Conservation (phyloP, 495 filamentous ascomycete species). For the Neurospora sp. region DNA sequence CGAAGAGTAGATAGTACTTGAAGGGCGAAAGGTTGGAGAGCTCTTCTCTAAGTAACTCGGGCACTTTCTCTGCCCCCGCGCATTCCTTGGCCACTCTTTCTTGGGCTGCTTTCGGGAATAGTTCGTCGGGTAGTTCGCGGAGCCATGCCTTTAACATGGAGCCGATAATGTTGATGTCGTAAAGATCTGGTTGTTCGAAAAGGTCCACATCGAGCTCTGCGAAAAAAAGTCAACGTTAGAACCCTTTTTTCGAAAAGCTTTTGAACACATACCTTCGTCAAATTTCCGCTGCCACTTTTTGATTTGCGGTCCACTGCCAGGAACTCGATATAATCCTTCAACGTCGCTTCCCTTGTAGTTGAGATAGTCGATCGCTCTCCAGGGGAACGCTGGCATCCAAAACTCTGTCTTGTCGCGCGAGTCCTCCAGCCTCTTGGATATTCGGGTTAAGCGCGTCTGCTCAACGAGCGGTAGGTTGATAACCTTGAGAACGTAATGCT, state of each 20-base stretch:
- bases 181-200: conserved; percentile 70
- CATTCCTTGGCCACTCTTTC: conserved; percentile 64
- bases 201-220: conserved; percentile 75
- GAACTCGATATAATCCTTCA: conserved; percentile 81
- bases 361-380: conserved; percentile 86
- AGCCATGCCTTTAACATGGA: conserved; percentile 92
- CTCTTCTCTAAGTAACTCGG: conserved; percentile 75
- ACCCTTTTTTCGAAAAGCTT: neutral
- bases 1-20: conserved; percentile 93
- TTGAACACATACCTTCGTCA: conserved; percentile 53
- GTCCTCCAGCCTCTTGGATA: conserved; percentile 72
- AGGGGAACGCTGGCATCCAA: conserved; percentile 92
- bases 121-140: conserved; percentile 82
- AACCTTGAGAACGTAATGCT: conserved; percentile 64
- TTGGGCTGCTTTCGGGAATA: conserved; percentile 74
- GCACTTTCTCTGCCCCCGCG: conserved; percentile 62
- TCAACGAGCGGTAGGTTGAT: conserved; percentile 74
- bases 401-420: conserved; percentile 90
- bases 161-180: conserved; percentile 88
- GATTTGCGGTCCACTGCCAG: conserved; percentile 72
- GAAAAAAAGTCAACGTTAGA: conserved; percentile 18
- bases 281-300: conserved; percentile 83
- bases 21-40: conserved; percentile 82
- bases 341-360: conserved; percentile 86
- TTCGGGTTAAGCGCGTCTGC: conserved; percentile 76